These are phyloP conservation scores for Kurtzmaniella natalensis DNA, from an alignment of 1,139 yeast species.

Conservation along the genomic window DNA sequence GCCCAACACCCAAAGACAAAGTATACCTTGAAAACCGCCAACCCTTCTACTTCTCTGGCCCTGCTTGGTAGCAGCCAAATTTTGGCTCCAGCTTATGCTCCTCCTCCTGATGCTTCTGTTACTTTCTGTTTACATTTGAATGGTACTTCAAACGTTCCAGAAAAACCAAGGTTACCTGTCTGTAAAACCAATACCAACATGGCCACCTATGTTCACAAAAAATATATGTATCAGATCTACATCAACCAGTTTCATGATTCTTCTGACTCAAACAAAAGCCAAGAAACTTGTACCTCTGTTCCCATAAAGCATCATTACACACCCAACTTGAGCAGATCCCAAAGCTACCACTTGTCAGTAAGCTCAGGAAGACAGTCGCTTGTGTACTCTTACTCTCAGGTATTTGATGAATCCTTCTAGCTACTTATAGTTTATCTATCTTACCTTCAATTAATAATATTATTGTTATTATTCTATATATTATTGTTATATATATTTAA, in stretches of 20 bases:
- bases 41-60: neutral
- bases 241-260: conserved; percentile 7
- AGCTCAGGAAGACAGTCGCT: neutral
- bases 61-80: conserved; percentile 1
- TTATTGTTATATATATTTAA: neutral
- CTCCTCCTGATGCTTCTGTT: conserved; percentile 12
- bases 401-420: neutral
- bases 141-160: neutral
- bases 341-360: neutral
- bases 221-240: conserved; percentile 14
- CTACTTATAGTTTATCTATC: too few relatives aligned
- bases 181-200: conserved; percentile 22
- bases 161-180: conserved; percentile 17
- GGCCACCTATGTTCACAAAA: conserved; percentile 19
- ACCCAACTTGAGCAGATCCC: conserved; percentile 8
- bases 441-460: too few relatives aligned
- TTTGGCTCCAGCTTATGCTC: conserved; percentile 12
- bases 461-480: too few relatives aligned
- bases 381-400: neutral
- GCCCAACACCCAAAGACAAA: neutral
- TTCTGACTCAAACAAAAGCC: neutral
- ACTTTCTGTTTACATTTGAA: conserved; percentile 7
- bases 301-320: conserved; percentile 10
- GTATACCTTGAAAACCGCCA: neutral
- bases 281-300: neutral